Conservation (phyloP, 176 grass and related monocot genomes). For the Raddia guianensis region DNA sequence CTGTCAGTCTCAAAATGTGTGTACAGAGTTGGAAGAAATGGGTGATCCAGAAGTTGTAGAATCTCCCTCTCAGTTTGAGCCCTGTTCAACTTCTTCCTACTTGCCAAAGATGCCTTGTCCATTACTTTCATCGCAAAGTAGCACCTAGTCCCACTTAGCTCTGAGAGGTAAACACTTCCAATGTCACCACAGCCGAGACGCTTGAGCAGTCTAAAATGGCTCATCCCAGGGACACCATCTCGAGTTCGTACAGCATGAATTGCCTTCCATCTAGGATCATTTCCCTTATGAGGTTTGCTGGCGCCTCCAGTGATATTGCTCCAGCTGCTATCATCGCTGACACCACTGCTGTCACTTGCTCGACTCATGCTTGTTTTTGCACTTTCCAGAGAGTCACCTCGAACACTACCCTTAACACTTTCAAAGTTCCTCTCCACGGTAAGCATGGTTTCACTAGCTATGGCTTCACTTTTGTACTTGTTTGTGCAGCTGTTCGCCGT, state of each 20-base stretch:
- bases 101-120: slow-evolving; percentile 87
- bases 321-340: slow-evolving; percentile 93
- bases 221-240: slow-evolving; percentile 83
- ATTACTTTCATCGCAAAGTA: slow-evolving; percentile 99
- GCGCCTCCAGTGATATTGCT: slow-evolving; percentile 78
- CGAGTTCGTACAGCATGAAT: slow-evolving; percentile 79
- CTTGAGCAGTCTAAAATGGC: slow-evolving; percentile 91
- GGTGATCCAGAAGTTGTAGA: slow-evolving; percentile 85
- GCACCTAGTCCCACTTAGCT: slow-evolving; percentile 83
- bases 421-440: slow-evolving; percentile 50
- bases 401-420: slow-evolving; percentile 58
- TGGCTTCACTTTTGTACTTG: slow-evolving; percentile 64
- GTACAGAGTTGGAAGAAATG: slow-evolving; percentile 85
- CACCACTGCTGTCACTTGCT: slow-evolving; percentile 82
- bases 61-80: slow-evolving; percentile 94
- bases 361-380: slow-evolving; percentile 91
- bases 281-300: slow-evolving; percentile 95
- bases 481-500: slow-evolving; percentile 47
- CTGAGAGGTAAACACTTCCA: slow-evolving; percentile 94
- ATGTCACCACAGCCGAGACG: slow-evolving; percentile 92
- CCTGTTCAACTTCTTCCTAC: slow-evolving; percentile 88
- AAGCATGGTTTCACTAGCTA: slow-evolving; percentile 49
- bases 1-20: slow-evolving; percentile 93
- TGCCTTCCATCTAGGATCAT: slow-evolving; percentile 90
- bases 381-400: slow-evolving; percentile 74